Conservation (phyloP, 2,329 filamentous ascomycete species). For the Davidsoniella neocaledoniae region DNA sequence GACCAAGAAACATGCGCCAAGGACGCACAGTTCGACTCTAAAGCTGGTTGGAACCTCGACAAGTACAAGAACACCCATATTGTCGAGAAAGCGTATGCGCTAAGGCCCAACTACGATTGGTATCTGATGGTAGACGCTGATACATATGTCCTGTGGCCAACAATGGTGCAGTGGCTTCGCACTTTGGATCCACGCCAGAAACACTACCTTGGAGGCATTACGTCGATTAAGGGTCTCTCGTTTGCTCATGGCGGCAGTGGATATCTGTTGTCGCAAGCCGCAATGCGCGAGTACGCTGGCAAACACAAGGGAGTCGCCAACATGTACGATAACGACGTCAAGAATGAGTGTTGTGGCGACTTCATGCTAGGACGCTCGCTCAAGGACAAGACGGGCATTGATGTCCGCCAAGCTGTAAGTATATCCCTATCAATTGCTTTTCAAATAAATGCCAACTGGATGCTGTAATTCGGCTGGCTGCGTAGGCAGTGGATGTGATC, state of each 20-base stretch:
- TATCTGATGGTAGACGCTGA: conserved; percentile 44
- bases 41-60: conserved; percentile 34
- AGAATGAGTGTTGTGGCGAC: conserved; percentile 33
- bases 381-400: conserved; percentile 25
- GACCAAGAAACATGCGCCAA: conserved; percentile 29
- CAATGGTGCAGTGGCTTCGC: conserved; percentile 31
- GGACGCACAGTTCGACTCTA: conserved; percentile 15
- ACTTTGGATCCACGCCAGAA: conserved; percentile 26
- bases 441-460: not conserved
- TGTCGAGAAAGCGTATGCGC: conserved; percentile 33
- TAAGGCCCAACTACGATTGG: conserved; percentile 37
- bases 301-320: conserved; percentile 27
- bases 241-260: conserved; percentile 43
- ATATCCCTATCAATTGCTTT: not conserved
- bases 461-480: not conserved
- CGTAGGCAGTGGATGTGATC: not conserved
- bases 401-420: conserved; percentile 27
- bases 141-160: conserved; percentile 38
- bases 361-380: conserved; percentile 30
- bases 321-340: conserved; percentile 27
- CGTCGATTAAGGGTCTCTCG: conserved; percentile 23
- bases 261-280: conserved; percentile 33
- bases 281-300: conserved; percentile 31
- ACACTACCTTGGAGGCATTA: conserved; percentile 34
- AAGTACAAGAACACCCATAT: conserved; percentile 48